Evolutionary conservation across 441 rosid species (phyloP), one percentile per base, ranked within the genome.

Genomic region (Rhodomyrtus psidioides): DNA sequence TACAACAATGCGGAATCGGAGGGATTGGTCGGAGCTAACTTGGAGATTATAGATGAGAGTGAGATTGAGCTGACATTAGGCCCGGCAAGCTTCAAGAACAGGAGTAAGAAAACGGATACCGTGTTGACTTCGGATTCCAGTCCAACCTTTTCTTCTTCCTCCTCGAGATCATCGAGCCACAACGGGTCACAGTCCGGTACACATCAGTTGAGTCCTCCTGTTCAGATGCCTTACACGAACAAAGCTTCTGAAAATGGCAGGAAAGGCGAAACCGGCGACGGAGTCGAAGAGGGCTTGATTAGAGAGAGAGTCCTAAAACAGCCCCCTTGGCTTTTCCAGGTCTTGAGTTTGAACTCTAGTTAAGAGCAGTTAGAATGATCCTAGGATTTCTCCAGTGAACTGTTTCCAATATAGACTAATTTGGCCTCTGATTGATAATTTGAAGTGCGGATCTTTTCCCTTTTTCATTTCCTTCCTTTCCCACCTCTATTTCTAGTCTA

Each of bases 61-160:
- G 93, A 95, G 91, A 94, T 97, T 70, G 95, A 96, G 91, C 91
- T 97, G 88, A 96, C 99, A 4, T 88, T 97, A 34, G 99, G 98
- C 27, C 98, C 96, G 28, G 83, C 95, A 15, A 91, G 88, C 82
- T 92, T 91, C 79, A 65, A 39, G 79, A 70, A 84, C 76, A 57
- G 91, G 44, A 94, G 55, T 89, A 92, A 90, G 88, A 88, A 85
- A 59, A 90, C 86, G 85, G 89, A 89, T 53, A 89, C 89, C 14
- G 59, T 84, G 74, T 85, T 83, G 39, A 89, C 91, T 84, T 90
- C 95, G 56, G 93, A 94, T 84, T 93, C 97, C n/a, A 96, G 93
- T 53, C 90, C 91, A 84, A 93, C 95, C 88, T 92, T 95, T 83
- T 97, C 98, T 70, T 96, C 98, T 10, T 93, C 98, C 62, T 95